phyloP scores from a whole-genome alignment of 129 eudicot genomes.

The Tanacetum coccineum region DNA sequence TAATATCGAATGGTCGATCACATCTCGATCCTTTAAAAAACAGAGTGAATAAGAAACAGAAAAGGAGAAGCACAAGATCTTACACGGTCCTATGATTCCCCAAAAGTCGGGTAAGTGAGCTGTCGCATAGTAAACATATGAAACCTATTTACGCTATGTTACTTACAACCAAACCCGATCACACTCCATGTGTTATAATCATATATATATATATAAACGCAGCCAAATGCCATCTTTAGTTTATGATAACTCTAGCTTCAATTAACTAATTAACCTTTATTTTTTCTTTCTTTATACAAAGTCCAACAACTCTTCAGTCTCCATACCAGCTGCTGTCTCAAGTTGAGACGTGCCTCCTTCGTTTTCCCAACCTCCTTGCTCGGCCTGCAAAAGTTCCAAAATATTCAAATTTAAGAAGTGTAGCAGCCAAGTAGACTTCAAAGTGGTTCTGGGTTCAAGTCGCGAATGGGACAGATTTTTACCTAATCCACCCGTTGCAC shows the following conservation, averaged over 20 bases:
- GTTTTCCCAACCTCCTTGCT: constrained; percentile 36
- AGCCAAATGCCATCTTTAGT: constrained; percentile 6
- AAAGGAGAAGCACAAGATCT: not conserved
- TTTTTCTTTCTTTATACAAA: constrained; percentile 9
- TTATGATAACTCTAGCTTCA: not conserved
- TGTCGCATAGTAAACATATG: too few relatives aligned
- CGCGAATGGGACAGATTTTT: too few relatives aligned
- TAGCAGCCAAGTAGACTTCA: not conserved
- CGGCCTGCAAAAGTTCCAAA: constrained; percentile 49
- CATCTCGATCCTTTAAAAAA: not conserved
- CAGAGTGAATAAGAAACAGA: not conserved
- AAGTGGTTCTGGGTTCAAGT: too few relatives aligned
- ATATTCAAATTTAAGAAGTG: not conserved
- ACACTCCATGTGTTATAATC: constrained; percentile 4
- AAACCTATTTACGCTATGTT: not conserved
- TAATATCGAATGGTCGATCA: too few relatives aligned
- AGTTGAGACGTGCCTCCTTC: constrained; percentile 30
- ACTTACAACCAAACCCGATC: constrained; percentile 15
- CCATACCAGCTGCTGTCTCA: constrained; percentile 28
- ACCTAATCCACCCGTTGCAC: not conserved
- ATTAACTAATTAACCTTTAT: not conserved
- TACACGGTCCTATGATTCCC: not conserved
- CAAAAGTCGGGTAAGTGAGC: too few relatives aligned
- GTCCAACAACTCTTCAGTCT: constrained; percentile 32
- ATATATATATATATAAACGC: constrained; percentile 3